Base-by-base conservation (phyloP, 1,139 yeast species). In the Candida freyschussii region DNA sequence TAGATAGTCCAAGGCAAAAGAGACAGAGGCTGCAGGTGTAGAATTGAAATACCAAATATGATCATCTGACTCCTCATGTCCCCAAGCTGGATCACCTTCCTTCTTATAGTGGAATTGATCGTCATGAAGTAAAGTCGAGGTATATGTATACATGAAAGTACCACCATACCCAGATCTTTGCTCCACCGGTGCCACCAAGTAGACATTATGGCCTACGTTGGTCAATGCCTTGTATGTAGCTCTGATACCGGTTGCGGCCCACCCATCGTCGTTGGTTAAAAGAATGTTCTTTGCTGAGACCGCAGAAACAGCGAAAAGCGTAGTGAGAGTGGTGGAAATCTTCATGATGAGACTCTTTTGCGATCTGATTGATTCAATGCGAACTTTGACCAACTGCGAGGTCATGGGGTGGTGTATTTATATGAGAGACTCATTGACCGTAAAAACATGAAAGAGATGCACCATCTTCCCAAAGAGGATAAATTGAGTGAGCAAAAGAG, bases 121-220 rank as follows among this genome's bases (percentile, higher is more conserved):
- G 39, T 63, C 63, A 10, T 40, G 47, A 17, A 37, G 27, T 20
- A 46, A 26, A 15, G 59, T 63, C 36, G 60, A 53, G 32, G 66
- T 52, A 34, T 57, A 44, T 23, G 80, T 74, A 38, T 69, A 51
- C 34, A 58, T 62, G 46, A 74, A 74, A 42, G 65, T 66, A 36
- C 80, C 80, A 44, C 75, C 72, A 57, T 63, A 72, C 6, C 80
- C 81, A 4, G 79, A 72, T 59, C 75, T 67, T 56, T 75, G 79
- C 24, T 65, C 62, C 14, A 65, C 76, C 25, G 81, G 79, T 16
- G 81, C 79, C 34, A 71, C 75, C 50, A 73, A 46, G 41, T 67
- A 59, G 33, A 74, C 80, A 30, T 63, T 61, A 56, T 75, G 75
- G 22, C 78, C 80, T 13, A 74, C 78, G 13, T 55, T 60, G 45